These are phyloP conservation scores for Pseudogymnoascus destructans DNA, from an alignment of 2,329 filamentous ascomycete species.

Conservation along the genomic window DNA sequence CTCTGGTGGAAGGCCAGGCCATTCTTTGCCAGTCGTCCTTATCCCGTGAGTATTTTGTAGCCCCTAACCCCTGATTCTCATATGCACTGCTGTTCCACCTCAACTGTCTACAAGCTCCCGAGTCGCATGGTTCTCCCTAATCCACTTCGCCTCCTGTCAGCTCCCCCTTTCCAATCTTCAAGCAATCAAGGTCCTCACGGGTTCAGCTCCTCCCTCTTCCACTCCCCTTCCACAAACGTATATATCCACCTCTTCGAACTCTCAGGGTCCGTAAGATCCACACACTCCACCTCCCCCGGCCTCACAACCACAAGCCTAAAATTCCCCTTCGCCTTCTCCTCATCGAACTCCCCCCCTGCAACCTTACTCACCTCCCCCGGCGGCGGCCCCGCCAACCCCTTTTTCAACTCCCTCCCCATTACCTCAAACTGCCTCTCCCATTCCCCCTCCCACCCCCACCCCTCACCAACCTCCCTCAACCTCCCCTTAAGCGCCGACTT, in stretches of 20 bases:
- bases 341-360: constrained; percentile 32
- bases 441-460: constrained; percentile 20
- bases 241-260: constrained; percentile 45
- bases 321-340: constrained; percentile 49
- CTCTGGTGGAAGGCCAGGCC: not conserved
- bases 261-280: constrained; percentile 44
- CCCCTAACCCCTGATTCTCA: not conserved
- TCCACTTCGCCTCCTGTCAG: constrained; percentile 1
- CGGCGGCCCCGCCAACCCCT: constrained; percentile 68
- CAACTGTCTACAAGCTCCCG: not conserved
- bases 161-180: constrained; percentile 4
- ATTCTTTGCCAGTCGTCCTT: not conserved
- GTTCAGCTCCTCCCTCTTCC: constrained; percentile 31
- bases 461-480: constrained; percentile 43
- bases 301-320: constrained; percentile 78
- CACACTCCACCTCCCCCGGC: constrained; percentile 52
- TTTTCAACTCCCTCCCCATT: constrained; percentile 18
- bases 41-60: not conserved
- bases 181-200: constrained; percentile 16
- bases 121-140: not conserved
- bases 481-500: constrained; percentile 45
- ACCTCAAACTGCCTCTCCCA: constrained; percentile 21
- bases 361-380: constrained; percentile 36
- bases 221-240: constrained; percentile 42
- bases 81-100: not conserved